phyloP scores from a whole-genome alignment of 192 early-diverging fungal species.

The Backusella circina region DNA sequence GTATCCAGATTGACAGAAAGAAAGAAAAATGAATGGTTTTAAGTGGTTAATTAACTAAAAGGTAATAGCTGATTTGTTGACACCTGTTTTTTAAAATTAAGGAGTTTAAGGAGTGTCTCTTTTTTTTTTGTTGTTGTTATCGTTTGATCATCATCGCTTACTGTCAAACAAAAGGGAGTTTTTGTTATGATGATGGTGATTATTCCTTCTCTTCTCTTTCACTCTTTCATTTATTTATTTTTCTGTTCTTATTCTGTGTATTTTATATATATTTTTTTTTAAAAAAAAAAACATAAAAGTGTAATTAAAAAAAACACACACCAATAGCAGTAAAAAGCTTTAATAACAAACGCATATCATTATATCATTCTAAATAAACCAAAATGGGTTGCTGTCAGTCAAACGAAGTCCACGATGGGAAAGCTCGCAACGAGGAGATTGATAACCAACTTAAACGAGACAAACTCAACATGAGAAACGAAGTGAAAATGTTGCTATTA shows the following conservation, averaged over 20 bases:
- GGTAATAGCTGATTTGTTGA: not conserved
- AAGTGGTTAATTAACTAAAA: not conserved
- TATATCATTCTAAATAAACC: too few relatives aligned
- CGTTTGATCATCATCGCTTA: not conserved
- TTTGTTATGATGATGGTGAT: not conserved
- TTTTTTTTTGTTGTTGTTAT: too few relatives aligned
- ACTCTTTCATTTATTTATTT: not conserved
- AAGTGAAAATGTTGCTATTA: constrained; percentile 96
- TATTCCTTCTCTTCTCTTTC: not conserved
- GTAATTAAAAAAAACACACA: not conserved
- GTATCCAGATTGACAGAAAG: not conserved
- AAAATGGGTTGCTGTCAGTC: constrained; percentile 90
- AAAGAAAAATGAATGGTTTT: not conserved
- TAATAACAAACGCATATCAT: too few relatives aligned
- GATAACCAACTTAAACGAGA: constrained; percentile 86
- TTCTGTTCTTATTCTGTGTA: not conserved
- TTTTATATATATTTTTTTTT: too few relatives aligned
- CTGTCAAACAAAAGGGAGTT: not conserved
- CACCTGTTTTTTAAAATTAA: not conserved
- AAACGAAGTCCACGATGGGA: constrained; percentile 82
- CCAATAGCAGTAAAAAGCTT: too few relatives aligned
- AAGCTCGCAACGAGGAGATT: constrained; percentile 85
- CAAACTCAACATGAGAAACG: constrained; percentile 76
- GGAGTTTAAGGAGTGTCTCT: not conserved
- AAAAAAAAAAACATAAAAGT: too few relatives aligned